These are phyloP conservation scores for Parasarocladium wereldwijsianum DNA, from an alignment of 2,329 filamentous ascomycete genomes.

Conservation along the genomic window DNA sequence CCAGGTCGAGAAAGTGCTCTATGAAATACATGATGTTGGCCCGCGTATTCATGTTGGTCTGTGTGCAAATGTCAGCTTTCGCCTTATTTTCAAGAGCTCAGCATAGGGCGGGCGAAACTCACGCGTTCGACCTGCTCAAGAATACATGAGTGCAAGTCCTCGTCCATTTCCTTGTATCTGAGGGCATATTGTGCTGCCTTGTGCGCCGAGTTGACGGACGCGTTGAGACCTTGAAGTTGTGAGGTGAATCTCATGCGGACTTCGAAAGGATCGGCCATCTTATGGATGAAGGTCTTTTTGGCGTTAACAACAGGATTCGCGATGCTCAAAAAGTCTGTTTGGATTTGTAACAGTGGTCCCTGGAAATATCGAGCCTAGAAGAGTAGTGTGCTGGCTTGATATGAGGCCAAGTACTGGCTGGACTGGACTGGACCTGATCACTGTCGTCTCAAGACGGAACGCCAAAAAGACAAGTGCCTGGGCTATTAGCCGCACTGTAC, in stretches of 20 bases:
- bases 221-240: slow-evolving; percentile 81
- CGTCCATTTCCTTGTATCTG: slow-evolving; percentile 86
- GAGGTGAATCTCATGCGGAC: slow-evolving; percentile 94
- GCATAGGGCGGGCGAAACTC: slow-evolving; percentile 12
- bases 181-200: slow-evolving; percentile 93
- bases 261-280: slow-evolving; percentile 84
- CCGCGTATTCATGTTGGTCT: slow-evolving; percentile 91
- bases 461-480: no score
- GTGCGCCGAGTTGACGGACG: slow-evolving; percentile 73
- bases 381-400: no score
- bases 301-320: no score
- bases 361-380: no score
- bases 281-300: no score
- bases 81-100: slow-evolving; percentile 2
- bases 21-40: slow-evolving; percentile 99
- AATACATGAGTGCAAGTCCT: slow-evolving; percentile 95
- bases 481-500: no score
- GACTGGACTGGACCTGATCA: no score
- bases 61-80: slow-evolving; percentile 3
- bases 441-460: no score
- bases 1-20: slow-evolving; percentile 82
- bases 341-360: no score
- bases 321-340: no score
- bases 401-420: no score
- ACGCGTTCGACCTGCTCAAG: slow-evolving; percentile 85